Percentiles rank a stretch among this genome's conserved stretches.
Conservation (phyloP, 495 filamentous ascomycete species). For the Neurospora intermedia region DNA sequence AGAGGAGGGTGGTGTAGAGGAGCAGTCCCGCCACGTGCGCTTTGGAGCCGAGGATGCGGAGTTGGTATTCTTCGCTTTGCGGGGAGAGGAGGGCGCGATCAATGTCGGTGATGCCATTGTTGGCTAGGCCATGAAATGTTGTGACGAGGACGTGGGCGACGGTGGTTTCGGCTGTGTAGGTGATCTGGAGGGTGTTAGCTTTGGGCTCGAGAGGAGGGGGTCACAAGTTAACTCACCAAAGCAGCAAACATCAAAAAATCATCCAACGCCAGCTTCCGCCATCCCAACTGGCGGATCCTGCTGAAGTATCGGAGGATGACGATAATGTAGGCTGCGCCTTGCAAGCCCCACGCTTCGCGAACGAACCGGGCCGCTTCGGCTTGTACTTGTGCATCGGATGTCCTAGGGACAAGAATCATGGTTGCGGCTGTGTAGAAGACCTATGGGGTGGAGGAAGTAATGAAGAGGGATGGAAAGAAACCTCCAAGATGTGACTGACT, state of each 20-base stretch:
- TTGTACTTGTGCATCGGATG: neutral
- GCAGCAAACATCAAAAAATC: slow-evolving; percentile 41
- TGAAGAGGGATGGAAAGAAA: neutral
- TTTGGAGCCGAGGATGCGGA: slow-evolving; percentile 46
- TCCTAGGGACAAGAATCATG: neutral
- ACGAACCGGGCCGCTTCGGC: slow-evolving; percentile 12
- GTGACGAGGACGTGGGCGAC: slow-evolving; percentile 25
- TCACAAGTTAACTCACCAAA: neutral
- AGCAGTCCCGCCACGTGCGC: slow-evolving; percentile 51
- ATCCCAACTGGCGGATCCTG: slow-evolving; percentile 15
- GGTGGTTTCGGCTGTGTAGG: slow-evolving; percentile 23
- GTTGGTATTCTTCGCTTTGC: slow-evolving; percentile 34
- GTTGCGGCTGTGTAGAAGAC: neutral
- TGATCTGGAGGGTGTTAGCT: slow-evolving; percentile 12
- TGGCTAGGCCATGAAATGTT: slow-evolving; percentile 44
- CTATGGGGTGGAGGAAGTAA: neutral
- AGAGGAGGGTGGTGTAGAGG: slow-evolving; percentile 45
- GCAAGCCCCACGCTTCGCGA: slow-evolving; percentile 21
- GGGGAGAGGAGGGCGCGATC: slow-evolving; percentile 35
- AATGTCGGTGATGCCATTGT: slow-evolving; percentile 44
- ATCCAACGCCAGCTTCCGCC: slow-evolving; percentile 26
- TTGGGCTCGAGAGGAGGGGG: too few species aligned
- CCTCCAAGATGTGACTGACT: neutral
- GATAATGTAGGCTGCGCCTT: slow-evolving; percentile 19
- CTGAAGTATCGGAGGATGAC: slow-evolving; percentile 19